Base-by-base conservation (phyloP, 2,329 filamentous ascomycete genomes). In the Metarhizium guizhouense region DNA sequence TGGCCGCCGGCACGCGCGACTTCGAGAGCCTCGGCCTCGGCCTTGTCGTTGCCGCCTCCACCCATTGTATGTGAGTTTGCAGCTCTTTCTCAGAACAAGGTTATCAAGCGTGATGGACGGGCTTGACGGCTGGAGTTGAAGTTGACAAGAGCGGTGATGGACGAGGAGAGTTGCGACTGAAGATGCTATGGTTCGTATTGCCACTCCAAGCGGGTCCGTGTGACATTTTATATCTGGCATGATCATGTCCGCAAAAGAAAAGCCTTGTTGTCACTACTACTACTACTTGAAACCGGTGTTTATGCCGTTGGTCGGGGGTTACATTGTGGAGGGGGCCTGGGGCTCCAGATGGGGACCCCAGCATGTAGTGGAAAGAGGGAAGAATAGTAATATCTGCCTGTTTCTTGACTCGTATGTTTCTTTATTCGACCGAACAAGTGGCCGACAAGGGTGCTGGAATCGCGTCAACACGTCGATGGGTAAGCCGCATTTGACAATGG, bases 11-110 rank as follows among this genome's bases (percentile, higher is more conserved):
- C 68, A 38, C 65, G 63, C 5, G 72, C 68, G 8, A 70, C 63
- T 54, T 74, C 72, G 13, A 72, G 56, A 18, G 72, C 70, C 54
- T 75, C 67, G 14, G 63, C 52, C 18, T 64, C 64, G 8, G 60
- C 61, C 57, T 70, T 71, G 43, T 67, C 65, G 7, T 64, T 54
- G 40, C 52, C 56, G 14, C 56, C 53, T 14, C 56, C 53, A 20
- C 51, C 55, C 49, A 58, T 58, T 56, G 53, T 54, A 56, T 58
- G 51, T 34, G 52, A 57, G 53, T 40, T 5, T 13, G 5, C 38
- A 16, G 13, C 8, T 34, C 25, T 47, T 11, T 52, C 47, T 32
- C 51, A 38, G 29, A 32, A 6, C 29, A 47, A 10, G 13, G 34
- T 40, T 36, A 25, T 25, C 6, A 11, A 8, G n/a, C 13, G n/a